Conservation (phyloP, 768 basidiomycete genomes). For the Rhodosporidiobolus odoratus region DNA sequence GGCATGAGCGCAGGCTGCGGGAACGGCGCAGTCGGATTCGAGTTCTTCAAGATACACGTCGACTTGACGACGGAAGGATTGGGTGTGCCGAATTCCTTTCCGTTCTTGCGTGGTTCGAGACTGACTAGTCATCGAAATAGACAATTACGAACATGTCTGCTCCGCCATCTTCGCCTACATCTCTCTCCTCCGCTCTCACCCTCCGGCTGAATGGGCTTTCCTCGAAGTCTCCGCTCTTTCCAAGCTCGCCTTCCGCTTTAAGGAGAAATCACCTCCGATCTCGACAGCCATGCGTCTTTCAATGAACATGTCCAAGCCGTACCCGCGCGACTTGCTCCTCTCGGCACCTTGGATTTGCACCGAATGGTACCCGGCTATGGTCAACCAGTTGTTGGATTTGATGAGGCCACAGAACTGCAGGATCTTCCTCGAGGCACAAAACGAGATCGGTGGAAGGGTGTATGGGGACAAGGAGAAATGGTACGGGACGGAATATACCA, state of each 20-base stretch:
- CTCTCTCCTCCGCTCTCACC: slow-evolving; percentile 47
- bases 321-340: slow-evolving; percentile 70
- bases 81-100: slow-evolving; percentile 52
- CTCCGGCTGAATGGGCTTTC: slow-evolving; percentile 58
- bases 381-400: slow-evolving; percentile 59
- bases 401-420: slow-evolving; percentile 57
- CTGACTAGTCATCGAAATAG: slow-evolving; percentile 48
- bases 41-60: slow-evolving; percentile 77
- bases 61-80: slow-evolving; percentile 80
- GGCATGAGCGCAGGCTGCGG: slow-evolving; percentile 61
- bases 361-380: slow-evolving; percentile 65
- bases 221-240: slow-evolving; percentile 68
- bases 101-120: not conserved
- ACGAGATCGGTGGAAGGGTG: slow-evolving; percentile 56
- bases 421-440: slow-evolving; percentile 72
- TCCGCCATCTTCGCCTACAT: slow-evolving; percentile 70
- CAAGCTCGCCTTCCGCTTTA: slow-evolving; percentile 72
- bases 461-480: slow-evolving; percentile 65
- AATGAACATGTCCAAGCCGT: slow-evolving; percentile 70
- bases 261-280: slow-evolving; percentile 75
- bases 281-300: slow-evolving; percentile 71
- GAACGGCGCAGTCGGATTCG: slow-evolving; percentile 66
- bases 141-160: slow-evolving; percentile 67
- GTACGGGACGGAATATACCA: slow-evolving; percentile 82
- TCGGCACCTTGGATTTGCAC: slow-evolving; percentile 65